phyloP scores from a whole-genome alignment of 2,329 filamentous ascomycete species.

The Calonectria crousiana region DNA sequence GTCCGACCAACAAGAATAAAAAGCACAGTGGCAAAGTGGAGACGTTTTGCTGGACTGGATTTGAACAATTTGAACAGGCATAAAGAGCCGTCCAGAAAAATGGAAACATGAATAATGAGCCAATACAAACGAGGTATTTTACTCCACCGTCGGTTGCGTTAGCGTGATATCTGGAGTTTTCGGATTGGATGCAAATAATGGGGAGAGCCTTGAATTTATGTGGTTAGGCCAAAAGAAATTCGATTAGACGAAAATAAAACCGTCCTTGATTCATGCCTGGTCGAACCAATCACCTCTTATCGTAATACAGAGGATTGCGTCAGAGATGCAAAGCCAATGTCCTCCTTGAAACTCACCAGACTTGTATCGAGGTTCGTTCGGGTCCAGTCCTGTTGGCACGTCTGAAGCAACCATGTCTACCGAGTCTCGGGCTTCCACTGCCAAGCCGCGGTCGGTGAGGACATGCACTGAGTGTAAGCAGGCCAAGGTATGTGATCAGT shows the following conservation, averaged over 20 bases:
- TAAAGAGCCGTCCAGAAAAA: background rate
- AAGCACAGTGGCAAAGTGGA: background rate
- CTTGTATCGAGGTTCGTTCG: background rate
- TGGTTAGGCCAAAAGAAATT: background rate
- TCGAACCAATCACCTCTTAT: background rate
- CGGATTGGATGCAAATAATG: background rate
- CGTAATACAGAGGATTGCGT: background rate
- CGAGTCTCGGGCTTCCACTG: background rate
- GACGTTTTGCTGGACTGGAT: background rate
- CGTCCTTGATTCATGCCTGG: background rate
- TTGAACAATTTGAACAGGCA: background rate
- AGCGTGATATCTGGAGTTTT: background rate
- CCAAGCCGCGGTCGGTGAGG: constrained; percentile 22
- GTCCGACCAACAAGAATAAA: background rate
- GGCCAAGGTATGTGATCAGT: constrained; percentile 24
- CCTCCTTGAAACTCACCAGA: background rate
- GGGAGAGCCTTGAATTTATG: background rate
- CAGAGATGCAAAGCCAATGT: background rate
- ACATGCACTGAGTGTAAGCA: constrained; percentile 35
- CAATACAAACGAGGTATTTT: background rate
- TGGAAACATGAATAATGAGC: background rate
- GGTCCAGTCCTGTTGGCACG: background rate
- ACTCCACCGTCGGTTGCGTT: background rate
- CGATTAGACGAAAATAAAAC: background rate
- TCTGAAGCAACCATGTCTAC: background rate